Evolutionary conservation across 2,329 filamentous ascomycete species (phyloP).

Genomic region (Aspergillus neotritici): DNA sequence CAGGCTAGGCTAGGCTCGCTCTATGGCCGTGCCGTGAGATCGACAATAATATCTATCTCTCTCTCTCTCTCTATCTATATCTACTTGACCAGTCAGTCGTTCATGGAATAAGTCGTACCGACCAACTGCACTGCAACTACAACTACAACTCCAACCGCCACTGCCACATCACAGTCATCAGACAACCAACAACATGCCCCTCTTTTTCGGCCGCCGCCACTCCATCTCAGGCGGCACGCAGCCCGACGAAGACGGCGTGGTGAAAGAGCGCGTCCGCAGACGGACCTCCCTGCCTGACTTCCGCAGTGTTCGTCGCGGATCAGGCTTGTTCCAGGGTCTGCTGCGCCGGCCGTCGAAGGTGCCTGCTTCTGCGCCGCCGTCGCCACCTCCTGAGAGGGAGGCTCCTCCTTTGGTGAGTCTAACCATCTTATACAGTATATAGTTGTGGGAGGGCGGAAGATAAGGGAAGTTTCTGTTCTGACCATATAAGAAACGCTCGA

Average conservation of each 20-base stretch:
- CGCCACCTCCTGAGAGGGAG: no score
- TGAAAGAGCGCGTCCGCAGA: neutral
- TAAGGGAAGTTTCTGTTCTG: no score
- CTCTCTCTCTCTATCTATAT: no score
- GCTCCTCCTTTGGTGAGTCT: no score
- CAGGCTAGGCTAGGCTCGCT: no score
- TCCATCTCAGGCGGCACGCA: slow-evolving; percentile 17
- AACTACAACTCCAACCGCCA: no score
- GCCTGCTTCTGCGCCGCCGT: no score
- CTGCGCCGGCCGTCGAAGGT: slow-evolving; percentile 19
- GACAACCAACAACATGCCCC: slow-evolving; percentile 15
- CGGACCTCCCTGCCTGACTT: slow-evolving; percentile 10
- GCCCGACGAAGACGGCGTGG: slow-evolving; percentile 6
- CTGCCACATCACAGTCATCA: neutral
- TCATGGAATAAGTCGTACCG: neutral
- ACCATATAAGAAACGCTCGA: no score
- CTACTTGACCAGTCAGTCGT: no score
- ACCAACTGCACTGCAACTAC: no score
- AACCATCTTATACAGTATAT: no score
- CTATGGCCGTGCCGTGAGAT: neutral
- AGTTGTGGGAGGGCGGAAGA: no score
- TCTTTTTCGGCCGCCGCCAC: slow-evolving; percentile 25
- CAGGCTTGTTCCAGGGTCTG: slow-evolving; percentile 17
- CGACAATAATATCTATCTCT: neutral
- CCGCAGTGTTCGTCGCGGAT: slow-evolving; percentile 2